Conservation (phyloP, 768 basidiomycete genomes). For the Xerocomus potaroensis region DNA sequence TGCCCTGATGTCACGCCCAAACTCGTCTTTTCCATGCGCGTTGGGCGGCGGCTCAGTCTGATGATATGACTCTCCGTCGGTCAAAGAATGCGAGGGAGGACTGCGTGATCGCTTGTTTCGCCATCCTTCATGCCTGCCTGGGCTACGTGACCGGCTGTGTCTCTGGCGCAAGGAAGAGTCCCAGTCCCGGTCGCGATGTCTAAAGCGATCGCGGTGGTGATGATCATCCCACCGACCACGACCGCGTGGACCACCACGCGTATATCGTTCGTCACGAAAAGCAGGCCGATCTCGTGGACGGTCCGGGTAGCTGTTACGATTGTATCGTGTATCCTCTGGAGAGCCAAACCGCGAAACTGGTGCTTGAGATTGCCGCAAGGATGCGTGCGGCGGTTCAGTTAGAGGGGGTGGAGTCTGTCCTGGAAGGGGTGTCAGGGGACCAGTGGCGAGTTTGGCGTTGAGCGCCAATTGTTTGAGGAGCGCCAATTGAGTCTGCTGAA, state of each 20-base stretch:
- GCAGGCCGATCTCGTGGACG: slow-evolving; percentile 44
- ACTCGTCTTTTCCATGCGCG: slow-evolving; percentile 69
- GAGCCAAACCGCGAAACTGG: slow-evolving; percentile 26
- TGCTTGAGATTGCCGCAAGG: not conserved
- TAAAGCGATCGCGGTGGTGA: slow-evolving; percentile 37
- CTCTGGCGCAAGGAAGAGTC: slow-evolving; percentile 40
- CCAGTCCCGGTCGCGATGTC: slow-evolving; percentile 44
- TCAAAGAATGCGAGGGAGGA: slow-evolving; percentile 49
- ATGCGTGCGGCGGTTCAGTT: slow-evolving; percentile 23
- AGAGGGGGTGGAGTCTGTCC: slow-evolving; percentile 25
- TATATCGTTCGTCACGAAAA: slow-evolving; percentile 47
- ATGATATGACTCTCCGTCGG: slow-evolving; percentile 26
- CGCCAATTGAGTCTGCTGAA: slow-evolving; percentile 59
- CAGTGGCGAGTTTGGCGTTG: slow-evolving; percentile 44
- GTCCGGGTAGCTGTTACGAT: slow-evolving; percentile 29
- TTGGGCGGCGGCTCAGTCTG: slow-evolving; percentile 27
- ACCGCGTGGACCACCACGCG: slow-evolving; percentile 54
- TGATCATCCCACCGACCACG: slow-evolving; percentile 67
- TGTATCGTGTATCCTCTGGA: slow-evolving; percentile 39
- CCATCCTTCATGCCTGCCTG: slow-evolving; percentile 51
- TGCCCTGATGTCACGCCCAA: slow-evolving; percentile 75
- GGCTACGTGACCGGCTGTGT: slow-evolving; percentile 73
- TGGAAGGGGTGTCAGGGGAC: slow-evolving; percentile 21
- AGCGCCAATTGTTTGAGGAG: slow-evolving; percentile 75
- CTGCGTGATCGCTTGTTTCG: slow-evolving; percentile 55